Evolutionary conservation across 495 filamentous ascomycete genomes (phyloP).

Genomic region (Xylaria castorea): DNA sequence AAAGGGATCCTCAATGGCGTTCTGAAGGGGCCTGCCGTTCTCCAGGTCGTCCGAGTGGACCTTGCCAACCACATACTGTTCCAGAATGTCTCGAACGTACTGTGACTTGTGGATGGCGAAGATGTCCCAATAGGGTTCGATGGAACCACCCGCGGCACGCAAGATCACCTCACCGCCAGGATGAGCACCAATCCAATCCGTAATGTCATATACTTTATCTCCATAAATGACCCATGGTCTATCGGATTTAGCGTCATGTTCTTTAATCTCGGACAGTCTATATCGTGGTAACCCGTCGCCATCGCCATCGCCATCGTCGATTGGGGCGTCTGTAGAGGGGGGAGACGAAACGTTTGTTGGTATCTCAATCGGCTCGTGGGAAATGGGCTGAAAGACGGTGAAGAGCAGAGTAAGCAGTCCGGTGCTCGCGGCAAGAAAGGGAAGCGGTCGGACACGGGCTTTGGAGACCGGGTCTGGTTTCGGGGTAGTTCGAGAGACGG

Average conservation of each 20-base stretch:
- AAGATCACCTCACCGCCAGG: conserved; percentile 67
- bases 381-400: conserved; percentile 34
- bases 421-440: conserved; percentile 35
- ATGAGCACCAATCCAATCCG: conserved; percentile 63
- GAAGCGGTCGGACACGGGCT: conserved; percentile 31
- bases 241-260: conserved; percentile 54
- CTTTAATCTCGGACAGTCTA: conserved; percentile 54
- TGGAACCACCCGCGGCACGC: conserved; percentile 60
- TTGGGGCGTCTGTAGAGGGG: conserved; percentile 24
- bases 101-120: conserved; percentile 65
- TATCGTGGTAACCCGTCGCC: conserved; percentile 52
- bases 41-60: conserved; percentile 59
- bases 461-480: conserved; percentile 16
- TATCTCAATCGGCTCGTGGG: conserved; percentile 30
- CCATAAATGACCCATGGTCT: conserved; percentile 59
- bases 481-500: conserved; percentile 25
- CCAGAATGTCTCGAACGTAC: conserved; percentile 63
- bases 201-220: conserved; percentile 66
- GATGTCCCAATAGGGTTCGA: conserved; percentile 70
- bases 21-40: conserved; percentile 51
- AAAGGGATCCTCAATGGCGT: conserved; percentile 63
- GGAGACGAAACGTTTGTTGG: conserved; percentile 19
- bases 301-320: conserved; percentile 34
- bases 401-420: conserved; percentile 37
- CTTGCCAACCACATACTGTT: conserved; percentile 60